Percentiles rank a stretch among this genome's conserved stretches.
phyloP scores from a whole-genome alignment of 1,284 basidiomycete species.

The Melampsora americana region DNA sequence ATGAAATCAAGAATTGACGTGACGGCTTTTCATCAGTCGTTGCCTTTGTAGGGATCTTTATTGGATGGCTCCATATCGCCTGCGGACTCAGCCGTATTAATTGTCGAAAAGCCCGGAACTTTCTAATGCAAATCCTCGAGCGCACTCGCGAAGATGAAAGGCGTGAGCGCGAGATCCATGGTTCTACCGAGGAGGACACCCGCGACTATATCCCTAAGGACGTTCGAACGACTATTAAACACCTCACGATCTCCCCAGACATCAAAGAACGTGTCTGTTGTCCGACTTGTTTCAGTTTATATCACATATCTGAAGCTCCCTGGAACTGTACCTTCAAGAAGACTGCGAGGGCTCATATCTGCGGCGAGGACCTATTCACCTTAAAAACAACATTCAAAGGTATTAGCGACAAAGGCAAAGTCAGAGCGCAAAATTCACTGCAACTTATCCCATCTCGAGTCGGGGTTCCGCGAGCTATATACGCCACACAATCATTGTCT shows the following conservation, averaged over 20 bases:
- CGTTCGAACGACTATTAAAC: constrained; percentile 13
- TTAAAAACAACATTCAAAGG: background rate
- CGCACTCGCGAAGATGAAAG: too few species aligned
- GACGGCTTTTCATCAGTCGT: too few species aligned
- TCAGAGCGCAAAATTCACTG: background rate
- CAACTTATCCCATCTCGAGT: background rate
- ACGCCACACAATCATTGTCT: constrained; percentile 1
- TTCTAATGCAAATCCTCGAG: too few species aligned
- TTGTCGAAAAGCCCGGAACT: too few species aligned
- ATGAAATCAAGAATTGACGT: too few species aligned
- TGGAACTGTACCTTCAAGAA: constrained; percentile 3
- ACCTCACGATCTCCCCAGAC: background rate
- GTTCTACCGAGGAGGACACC: too few species aligned
- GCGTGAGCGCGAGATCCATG: too few species aligned
- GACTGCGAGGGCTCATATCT: background rate
- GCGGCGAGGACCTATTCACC: background rate
- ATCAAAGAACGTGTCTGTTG: constrained; percentile 12
- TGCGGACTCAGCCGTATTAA: too few species aligned
- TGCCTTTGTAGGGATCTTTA: too few species aligned
- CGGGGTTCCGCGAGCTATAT: background rate
- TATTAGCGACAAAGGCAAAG: background rate
- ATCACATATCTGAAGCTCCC: background rate
- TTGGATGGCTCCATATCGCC: too few species aligned
- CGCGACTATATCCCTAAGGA: constrained; percentile 1
- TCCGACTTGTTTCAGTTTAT: background rate